Evolutionary conservation across 176 grass and related monocot species (phyloP), one percentile per base, ranked within the genome.

Genomic region (Rhynchospora tenuis): DNA sequence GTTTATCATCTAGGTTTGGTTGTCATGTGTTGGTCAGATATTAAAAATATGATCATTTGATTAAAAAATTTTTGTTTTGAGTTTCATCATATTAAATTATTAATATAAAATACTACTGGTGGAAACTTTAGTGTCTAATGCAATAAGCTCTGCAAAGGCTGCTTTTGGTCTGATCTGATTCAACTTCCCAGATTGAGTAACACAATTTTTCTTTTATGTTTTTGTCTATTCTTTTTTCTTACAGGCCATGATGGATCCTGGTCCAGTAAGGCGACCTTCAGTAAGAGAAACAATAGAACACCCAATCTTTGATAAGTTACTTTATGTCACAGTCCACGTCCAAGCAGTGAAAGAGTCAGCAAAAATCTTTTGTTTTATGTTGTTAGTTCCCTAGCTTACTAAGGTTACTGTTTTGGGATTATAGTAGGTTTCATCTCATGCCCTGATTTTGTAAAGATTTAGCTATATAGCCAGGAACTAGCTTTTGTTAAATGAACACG

Each of bases 161-260:
- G n/a, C 7, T 52, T 50, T 3, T 15, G 8, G 27, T 26, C 46
- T 73, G 51, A 69, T 16, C 0, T 1, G 78, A 83, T 54, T 73
- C 20, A 84, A 67, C 14, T 46, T 33, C 13, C 5, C 14, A 79
- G 57, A 31, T 58, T 31, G 7, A 38, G 24, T 38, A 45, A 14
- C 5, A 13, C 9, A 47, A 23, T 13, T 33, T 33, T 33, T 33
- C 31, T 33, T 33, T 33, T 33, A 33, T 23, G 54, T 61, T 86
- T 73, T 15, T 19, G 52, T 86, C 15, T 16, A 60, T 55, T 42
- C 12, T 80, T 20, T 26, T 60, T 42, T 38, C 86, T 66, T 88
- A 33, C 82, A 98, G 96, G 90, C 86, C 11, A 98, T 98, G 96
- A 91, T 98, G 91, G 92, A 98, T 86, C 96, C 93, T 74, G 88